Evolutionary conservation across 352 stramenopile species (phyloP).

Genomic region (Pythium brachiatum): DNA sequence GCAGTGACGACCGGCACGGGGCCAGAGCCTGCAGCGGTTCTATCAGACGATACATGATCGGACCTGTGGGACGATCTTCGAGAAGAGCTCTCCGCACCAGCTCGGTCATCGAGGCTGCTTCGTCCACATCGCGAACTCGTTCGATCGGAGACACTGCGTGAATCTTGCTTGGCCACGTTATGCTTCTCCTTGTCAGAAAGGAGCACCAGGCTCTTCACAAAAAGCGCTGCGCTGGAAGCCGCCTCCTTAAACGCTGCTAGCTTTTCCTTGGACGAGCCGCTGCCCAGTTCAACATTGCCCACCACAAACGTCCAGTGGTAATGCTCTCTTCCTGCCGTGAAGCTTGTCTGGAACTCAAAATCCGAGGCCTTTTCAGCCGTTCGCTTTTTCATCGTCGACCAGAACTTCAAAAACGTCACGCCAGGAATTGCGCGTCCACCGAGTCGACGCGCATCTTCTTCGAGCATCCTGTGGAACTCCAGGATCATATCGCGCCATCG

Average conservation of each 20-base stretch:
- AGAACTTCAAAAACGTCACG: conserved; percentile 48
- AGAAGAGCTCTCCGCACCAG: not conserved
- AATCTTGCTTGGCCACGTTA: not conserved
- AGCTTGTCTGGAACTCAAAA: conserved; percentile 43
- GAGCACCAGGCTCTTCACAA: conserved; percentile 33
- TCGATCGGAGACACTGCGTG: not conserved
- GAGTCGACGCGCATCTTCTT: conserved; percentile 13
- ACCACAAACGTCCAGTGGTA: conserved; percentile 67
- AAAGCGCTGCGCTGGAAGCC: conserved; percentile 36
- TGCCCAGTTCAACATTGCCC: conserved; percentile 68
- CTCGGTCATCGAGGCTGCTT: not conserved
- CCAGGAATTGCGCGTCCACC: conserved; percentile 26
- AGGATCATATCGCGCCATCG: conserved; percentile 51
- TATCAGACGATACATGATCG: not conserved
- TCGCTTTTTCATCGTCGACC: conserved; percentile 47
- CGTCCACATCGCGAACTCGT: not conserved
- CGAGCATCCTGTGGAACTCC: conserved; percentile 33
- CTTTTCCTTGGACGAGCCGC: conserved; percentile 56
- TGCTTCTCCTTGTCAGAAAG: conserved; percentile 11
- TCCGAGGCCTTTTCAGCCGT: conserved; percentile 28
- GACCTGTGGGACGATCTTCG: not conserved
- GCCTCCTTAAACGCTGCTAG: conserved; percentile 47
- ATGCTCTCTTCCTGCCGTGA: conserved; percentile 41
- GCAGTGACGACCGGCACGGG: not conserved
- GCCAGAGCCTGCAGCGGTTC: not conserved